Base-by-base conservation (phyloP, 768 basidiomycete species). In the Lactarius pseudohatsudake region DNA sequence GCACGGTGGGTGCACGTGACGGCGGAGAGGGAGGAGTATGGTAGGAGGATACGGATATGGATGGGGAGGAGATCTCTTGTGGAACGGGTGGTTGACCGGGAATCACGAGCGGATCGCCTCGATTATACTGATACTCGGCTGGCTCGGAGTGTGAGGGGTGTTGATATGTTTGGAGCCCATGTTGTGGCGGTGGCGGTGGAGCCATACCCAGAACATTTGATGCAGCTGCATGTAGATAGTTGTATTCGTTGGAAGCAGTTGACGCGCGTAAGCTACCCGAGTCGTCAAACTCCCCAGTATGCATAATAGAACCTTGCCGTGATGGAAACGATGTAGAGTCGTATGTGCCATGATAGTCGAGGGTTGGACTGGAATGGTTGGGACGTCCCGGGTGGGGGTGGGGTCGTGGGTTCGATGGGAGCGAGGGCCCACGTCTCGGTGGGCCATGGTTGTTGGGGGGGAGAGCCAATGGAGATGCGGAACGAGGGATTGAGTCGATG, bases 191-290 rank as follows among this genome's bases (percentile, higher is more conserved):
- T 55, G 88, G 89, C 16, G 88, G 88, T 22, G 85, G 89, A 0
- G 83, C 86, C 85, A 91, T 87, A 18, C 91, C 91, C 18, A 94
- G 81, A 10, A 92, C 88, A 74, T 89, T 85, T 10, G 91, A 91
- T 10, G 92, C 92, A 16, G 91, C 91, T 11, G 84, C 82, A 74
- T 91, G 89, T 15, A 91, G 76, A 43, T 82, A 79, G 73, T 87
- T 85, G 70, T 84, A 86, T 61, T 83, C 81, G 38, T 75, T 76
- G 26, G 53, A 62, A 4, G 13, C 36, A 36, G 59, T 40, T 8
- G n/a, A 40, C 1, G 55, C 22, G 5, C 34, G n/a, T 3, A 32
- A 30, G 20, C 28, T 50, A 36, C 40, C 22, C 3, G 50, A 9
- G 38, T 67, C 61, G 45, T 67, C 61, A n/a, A 62, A 59, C 11